Conservation (phyloP, 768 basidiomycete species). For the Trametes cubensis region DNA sequence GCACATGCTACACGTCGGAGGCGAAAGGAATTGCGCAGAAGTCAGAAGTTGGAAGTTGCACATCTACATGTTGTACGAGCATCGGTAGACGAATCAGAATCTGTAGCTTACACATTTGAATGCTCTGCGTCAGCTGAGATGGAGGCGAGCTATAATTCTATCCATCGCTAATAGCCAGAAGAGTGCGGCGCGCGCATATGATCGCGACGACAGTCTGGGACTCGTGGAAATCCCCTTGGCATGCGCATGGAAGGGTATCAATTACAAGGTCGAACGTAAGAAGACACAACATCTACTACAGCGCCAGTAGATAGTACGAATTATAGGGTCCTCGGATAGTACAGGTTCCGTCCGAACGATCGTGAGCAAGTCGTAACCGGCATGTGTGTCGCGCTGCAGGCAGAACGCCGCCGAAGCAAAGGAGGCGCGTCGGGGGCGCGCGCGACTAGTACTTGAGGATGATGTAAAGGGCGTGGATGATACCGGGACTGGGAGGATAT, state of each 20-base stretch:
- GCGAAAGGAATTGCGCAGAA: not conserved
- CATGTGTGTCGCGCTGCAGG: not conserved
- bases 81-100: not conserved
- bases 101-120: no score
- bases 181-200: no score
- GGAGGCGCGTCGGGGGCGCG: not conserved
- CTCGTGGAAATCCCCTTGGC: not conserved
- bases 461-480: constrained; percentile 83
- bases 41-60: constrained; percentile 5
- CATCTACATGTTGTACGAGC: constrained; percentile 8
- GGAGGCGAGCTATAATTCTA: no score
- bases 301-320: constrained; percentile 5
- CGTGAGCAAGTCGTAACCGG: constrained; percentile 21
- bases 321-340: constrained; percentile 12
- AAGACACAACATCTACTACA: constrained; percentile 13
- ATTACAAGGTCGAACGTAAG: constrained; percentile 5
- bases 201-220: no score
- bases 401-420: constrained; percentile 2
- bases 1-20: not conserved
- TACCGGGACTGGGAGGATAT: constrained; percentile 59
- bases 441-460: constrained; percentile 68
- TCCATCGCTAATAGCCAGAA: no score
- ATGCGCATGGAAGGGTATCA: constrained; percentile 8
- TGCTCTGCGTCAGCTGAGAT: no score
- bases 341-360: constrained; percentile 19